Percentiles rank a stretch among this genome's conserved stretches.
Evolutionary conservation across 176 grass and related monocot species (phyloP).

Genomic region (Oryza rufipogon): DNA sequence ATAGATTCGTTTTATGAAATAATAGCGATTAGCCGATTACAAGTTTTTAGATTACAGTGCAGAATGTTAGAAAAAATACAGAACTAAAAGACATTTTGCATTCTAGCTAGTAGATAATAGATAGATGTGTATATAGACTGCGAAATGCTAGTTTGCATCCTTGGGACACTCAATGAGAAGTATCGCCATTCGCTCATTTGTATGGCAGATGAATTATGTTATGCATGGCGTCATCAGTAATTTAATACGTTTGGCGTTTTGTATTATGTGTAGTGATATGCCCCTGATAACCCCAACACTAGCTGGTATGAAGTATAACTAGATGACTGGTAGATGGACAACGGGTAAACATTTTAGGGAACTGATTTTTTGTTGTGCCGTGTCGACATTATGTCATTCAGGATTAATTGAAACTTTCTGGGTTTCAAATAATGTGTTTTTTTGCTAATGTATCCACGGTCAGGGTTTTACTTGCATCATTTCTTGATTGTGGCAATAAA

Average conservation of each 20-base stretch:
- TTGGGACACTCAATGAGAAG: not conserved
- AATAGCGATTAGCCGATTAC: not conserved
- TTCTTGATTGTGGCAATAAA: not conserved
- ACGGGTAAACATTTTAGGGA: not conserved
- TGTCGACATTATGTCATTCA: not conserved
- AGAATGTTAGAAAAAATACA: not conserved
- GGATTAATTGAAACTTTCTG: not conserved
- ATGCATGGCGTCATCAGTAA: not conserved
- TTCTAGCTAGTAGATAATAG: not conserved
- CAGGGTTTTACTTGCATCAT: constrained; percentile 9
- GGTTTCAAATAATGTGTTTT: not conserved
- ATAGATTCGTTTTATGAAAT: not conserved
- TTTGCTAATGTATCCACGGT: not conserved
- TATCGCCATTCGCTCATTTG: not conserved
- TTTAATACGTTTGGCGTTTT: not conserved
- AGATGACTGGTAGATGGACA: not conserved
- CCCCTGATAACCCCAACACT: too few species aligned
- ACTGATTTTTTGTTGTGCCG: not conserved
- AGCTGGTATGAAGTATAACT: not conserved
- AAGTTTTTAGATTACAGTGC: not conserved
- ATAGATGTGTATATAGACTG: constrained; percentile 1
- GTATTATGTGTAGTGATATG: not conserved
- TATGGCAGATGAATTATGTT: constrained; percentile 10
- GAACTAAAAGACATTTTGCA: not conserved
- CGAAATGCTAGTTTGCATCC: not conserved